Percentiles rank a stretch among this genome's conserved stretches.
Conservation (phyloP, 768 basidiomycete genomes). For the Sistotremastrum suecicum region DNA sequence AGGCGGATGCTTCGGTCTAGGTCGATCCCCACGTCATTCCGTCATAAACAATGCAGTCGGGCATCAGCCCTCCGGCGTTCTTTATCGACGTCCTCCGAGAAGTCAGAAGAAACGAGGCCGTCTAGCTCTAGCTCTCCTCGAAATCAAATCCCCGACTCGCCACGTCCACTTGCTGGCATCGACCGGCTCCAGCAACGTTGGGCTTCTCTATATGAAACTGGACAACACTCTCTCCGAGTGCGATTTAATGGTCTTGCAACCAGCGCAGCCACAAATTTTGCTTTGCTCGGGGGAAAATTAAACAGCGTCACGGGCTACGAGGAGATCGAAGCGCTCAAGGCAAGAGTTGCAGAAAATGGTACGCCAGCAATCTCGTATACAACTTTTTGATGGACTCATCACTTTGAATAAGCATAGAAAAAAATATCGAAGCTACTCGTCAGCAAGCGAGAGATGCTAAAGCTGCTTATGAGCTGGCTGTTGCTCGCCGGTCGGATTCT, state of each 20-base stretch:
- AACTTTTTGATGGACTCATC: neutral
- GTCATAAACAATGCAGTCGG: too few species aligned
- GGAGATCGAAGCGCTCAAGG: constrained; percentile 72
- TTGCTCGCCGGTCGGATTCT: constrained; percentile 65
- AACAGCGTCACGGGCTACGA: constrained; percentile 89
- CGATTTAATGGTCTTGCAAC: constrained; percentile 46
- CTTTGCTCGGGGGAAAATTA: constrained; percentile 61
- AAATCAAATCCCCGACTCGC: constrained; percentile 26
- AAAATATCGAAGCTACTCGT: constrained; percentile 51
- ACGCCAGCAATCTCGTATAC: constrained; percentile 11
- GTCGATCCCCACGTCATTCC: too few species aligned
- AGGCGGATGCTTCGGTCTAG: too few species aligned
- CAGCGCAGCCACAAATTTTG: constrained; percentile 44
- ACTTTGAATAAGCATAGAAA: constrained; percentile 36
- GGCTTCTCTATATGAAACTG: neutral
- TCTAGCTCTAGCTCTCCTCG: constrained; percentile 10
- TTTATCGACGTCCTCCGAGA: too few species aligned
- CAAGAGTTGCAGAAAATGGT: constrained; percentile 73
- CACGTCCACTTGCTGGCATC: constrained; percentile 16
- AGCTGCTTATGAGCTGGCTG: constrained; percentile 58
- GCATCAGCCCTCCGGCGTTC: too few species aligned
- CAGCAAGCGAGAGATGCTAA: constrained; percentile 62
- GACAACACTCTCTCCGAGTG: constrained; percentile 24
- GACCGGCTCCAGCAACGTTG: constrained; percentile 3
- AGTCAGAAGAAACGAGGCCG: neutral